Evolutionary conservation across 371 early-diverging fungal species (phyloP), one percentile per base, ranked within the genome.

Genomic region (Syncephalastrum monosporum): DNA sequence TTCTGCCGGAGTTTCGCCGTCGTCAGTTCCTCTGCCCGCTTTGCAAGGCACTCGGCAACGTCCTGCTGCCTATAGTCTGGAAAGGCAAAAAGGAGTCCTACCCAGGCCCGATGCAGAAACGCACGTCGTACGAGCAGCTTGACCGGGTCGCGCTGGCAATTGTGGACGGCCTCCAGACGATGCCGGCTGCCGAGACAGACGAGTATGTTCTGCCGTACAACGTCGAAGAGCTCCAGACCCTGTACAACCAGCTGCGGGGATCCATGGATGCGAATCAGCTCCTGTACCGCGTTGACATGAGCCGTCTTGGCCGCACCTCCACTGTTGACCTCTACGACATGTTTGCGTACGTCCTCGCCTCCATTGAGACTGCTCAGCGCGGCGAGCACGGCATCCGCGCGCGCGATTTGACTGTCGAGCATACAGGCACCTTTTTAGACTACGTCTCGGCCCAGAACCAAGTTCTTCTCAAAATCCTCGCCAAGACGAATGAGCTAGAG

Each of bases 11-110:
- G 38, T 41, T 50, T 16, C 15, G 48, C 1, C 57, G 52, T 21
- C 78, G 79, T 43, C 94, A 94, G 65, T 95, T 91, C 64, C 71
- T 97, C 67, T 98, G 98, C 61, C 97, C 97, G 1, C 76, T 97
- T 3, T 97, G 98, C 78, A 97, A 96, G 74, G 87, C 91, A 23
- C 75, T 98, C 7, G 95, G 96, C 24, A 98, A 98, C 64, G 75
- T 83, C 3, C 63, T 93, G 17, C 69, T 92, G 3, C 91, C 93
- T 0, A 75, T 91, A 13, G 72, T 83, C 14, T 84, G 86, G 82
- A 85, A 83, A 47, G 79, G 78, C 24, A 84, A 84, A 47, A 82
- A 77, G 21, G 85, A 86, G 61, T 69, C 69, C 12, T 86, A 72
- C 61, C 74, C 88, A 2, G 84, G 84, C 17, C 75, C 83, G 1